A percentile compares a stretch with the other conserved stretches of the same genome.
phyloP scores from a whole-genome alignment of 192 early-diverging fungal species.

The Gryganskiella cystojenkinii region DNA sequence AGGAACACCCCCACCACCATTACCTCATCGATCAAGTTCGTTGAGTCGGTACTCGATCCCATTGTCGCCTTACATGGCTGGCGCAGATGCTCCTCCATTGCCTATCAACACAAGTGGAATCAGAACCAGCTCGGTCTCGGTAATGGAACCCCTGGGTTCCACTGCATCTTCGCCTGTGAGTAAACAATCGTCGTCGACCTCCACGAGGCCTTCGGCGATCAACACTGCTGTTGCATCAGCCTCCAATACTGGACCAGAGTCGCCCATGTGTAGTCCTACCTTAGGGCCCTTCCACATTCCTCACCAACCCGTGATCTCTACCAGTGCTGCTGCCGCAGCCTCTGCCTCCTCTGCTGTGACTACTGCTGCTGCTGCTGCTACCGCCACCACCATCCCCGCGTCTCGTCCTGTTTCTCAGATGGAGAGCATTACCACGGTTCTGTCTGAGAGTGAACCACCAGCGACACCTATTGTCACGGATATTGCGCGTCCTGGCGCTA shows the following conservation, averaged over 20 bases:
- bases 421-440: constrained; percentile 17
- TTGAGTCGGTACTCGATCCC: constrained; percentile 43
- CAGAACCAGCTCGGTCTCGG: constrained; percentile 7
- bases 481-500: background rate
- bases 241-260: background rate
- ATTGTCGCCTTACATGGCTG: constrained; percentile 26
- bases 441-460: constrained; percentile 2
- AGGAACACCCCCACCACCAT: constrained; percentile 36
- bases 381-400: background rate
- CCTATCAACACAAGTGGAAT: constrained; percentile 16
- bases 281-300: constrained; percentile 34
- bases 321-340: background rate
- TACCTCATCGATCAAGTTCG: constrained; percentile 43
- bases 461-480: background rate
- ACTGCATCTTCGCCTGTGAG: background rate
- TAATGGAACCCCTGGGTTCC: background rate
- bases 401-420: background rate
- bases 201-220: background rate
- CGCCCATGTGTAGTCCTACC: constrained; percentile 26
- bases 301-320: constrained; percentile 2
- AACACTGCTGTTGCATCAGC: background rate
- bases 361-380: background rate
- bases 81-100: constrained; percentile 35
- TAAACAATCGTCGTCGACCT: background rate
- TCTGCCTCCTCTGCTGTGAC: background rate